Percentiles rank a stretch among this genome's conserved stretches.
These are phyloP conservation scores for Saccharum hybrid DNA, from an alignment of 202 grass and related monocot species.

Conservation along the genomic window DNA sequence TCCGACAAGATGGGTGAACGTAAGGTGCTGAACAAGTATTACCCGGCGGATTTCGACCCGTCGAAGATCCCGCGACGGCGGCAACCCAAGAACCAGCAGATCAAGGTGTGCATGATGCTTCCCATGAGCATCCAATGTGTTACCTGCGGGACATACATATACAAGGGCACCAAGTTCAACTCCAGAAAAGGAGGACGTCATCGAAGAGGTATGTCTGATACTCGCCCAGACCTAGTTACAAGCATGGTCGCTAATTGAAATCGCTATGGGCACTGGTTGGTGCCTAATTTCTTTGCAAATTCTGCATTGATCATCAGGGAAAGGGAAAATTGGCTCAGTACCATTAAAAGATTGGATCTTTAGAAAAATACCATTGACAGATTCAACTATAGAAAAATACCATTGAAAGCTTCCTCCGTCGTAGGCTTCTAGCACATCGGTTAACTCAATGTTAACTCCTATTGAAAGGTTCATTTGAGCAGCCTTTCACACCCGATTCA, in stretches of 20 bases:
- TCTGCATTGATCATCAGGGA: background rate
- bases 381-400: too few relatives aligned
- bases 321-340: too few relatives aligned
- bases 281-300: background rate
- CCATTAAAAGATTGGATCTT: too few relatives aligned
- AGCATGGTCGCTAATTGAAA: background rate
- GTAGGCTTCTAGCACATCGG: too few relatives aligned
- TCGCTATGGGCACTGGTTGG: background rate
- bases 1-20: conserved; percentile 75
- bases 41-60: conserved; percentile 95
- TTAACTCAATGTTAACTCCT: too few relatives aligned
- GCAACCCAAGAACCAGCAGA: conserved; percentile 92
- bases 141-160: conserved; percentile 96
- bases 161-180: conserved; percentile 98
- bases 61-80: conserved; percentile 84
- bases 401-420: too few relatives aligned
- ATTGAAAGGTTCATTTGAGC: too few relatives aligned
- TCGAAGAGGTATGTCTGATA: conserved; percentile 66
- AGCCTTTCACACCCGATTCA: too few relatives aligned
- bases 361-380: too few relatives aligned
- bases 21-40: conserved; percentile 97
- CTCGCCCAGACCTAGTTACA: background rate
- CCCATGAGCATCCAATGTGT: conserved; percentile 92
- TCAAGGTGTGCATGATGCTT: conserved; percentile 99
- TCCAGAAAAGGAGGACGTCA: conserved; percentile 90